Base-by-base conservation (phyloP, 768 basidiomycete genomes). In the Agaricus sinodeliciosus region DNA sequence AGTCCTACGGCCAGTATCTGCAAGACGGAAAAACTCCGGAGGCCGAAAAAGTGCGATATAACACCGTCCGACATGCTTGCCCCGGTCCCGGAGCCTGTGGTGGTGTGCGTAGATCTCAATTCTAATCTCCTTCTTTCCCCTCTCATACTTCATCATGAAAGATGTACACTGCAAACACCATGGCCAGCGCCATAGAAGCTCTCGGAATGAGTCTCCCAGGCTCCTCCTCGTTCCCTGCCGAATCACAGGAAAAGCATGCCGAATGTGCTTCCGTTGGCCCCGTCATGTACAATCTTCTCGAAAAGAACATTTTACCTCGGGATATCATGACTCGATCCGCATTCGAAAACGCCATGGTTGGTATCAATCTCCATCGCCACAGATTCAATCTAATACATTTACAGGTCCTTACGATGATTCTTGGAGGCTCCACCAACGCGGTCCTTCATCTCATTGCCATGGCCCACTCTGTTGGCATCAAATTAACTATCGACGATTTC, bases 121-220 rank as follows among this genome's bases (percentile, higher is more conserved):
- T 48, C 45, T 18, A n/a, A n/a, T 27, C 11, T 13, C 9, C 34
- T 50, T 28, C 34, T 42, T 7, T 3, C 22, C 22, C 22, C 31
- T 37, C 36, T 54, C 47, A 34, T 12, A 11, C 41, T 27, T 22
- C 42, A 39, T 31, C 15, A 45, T 35, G 41, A 8, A 65, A 94
- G 92, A 94, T 95, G 93, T 95, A 95, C 68, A 96, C 94, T 4
- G 91, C 92, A 31, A 99, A 98, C 69, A 98, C 96, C 2, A 97
- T 99, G 91, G 92, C 95, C 4, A 93, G 90, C 58, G 92, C 94
- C 12, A 80, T 90, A 40, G 96, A 99, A 70, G 94, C 88, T 1
- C 68, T 99, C 60, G 96, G 96, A 43, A 99, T 99, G 95, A 81
- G 92, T 13, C 71, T 98, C 8, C 90, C 96, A 7, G 95, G 95